Base-by-base conservation (phyloP, 768 basidiomycete species). In the Lyophyllum atratum region DNA sequence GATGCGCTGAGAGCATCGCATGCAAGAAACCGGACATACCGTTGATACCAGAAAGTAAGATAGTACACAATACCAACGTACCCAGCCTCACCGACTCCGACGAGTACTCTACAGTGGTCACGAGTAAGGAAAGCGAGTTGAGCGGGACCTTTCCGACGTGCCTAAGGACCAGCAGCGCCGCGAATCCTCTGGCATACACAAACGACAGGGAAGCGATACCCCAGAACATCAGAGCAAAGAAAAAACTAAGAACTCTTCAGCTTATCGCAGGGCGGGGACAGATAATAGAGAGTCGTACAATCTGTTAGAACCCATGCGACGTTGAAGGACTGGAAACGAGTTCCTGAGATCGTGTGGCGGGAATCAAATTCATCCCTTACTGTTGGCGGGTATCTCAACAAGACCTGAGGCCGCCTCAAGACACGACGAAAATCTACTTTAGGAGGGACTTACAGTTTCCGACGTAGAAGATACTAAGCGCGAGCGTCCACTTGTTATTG, bases 61-160 rank as follows among this genome's bases (percentile, higher is more conserved):
- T 85, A 85, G 57, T 85, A 85, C 6, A 85, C 83, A 78, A 84
- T 80, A 8, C 83, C 83, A 0, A 82, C 82, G 56, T 84, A 85
- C 1, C 83, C 83, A 0, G 82, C 82, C 62, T 85, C 83, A 10
- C 83, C 83, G n/a, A 85, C 83, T 8, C 83, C 83, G 61, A 84
- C 69, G 4, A 84, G 66, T 2, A 85, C 79, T 19, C 83, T 61
- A 26, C 4, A 29, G n/a, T 14, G 6, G 2, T n/a, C 19, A 5
- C 24, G 9, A 8, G 33, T 33, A 31, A 53, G 15, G 28, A 3
- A 31, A 17, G 17, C 29, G 22, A 25, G 15, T 24, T 17, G 26
- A 19, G 22, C 29, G 19, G 19, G 4, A 49, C 10, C 39, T 2
- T 28, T 15, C n/a, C 10, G 2, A 45, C 71, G 17, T 47, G 80